Percentiles rank a stretch among this genome's conserved stretches.
These are phyloP conservation scores for Calonectria ilicicola DNA, from an alignment of 2,329 filamentous ascomycete species.

Conservation along the genomic window DNA sequence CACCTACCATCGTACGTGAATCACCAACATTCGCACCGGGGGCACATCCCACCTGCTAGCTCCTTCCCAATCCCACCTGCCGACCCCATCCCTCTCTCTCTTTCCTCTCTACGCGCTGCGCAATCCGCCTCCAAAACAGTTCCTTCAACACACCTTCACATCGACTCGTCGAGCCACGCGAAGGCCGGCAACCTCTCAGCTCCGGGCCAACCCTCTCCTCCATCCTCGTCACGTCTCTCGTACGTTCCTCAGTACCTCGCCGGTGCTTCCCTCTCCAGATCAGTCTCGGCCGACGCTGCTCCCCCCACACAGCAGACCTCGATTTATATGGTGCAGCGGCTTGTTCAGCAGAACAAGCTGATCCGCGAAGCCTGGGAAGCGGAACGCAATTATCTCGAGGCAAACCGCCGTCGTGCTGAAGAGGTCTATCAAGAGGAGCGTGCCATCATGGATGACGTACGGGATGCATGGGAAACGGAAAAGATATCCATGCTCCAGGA, in stretches of 20 bases:
- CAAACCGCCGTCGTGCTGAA: constrained; percentile 64
- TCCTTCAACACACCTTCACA: constrained; percentile 29
- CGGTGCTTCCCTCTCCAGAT: constrained; percentile 42
- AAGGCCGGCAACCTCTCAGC: constrained; percentile 27
- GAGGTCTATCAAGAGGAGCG: constrained; percentile 68
- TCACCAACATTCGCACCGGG: constrained; percentile 32
- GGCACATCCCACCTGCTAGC: constrained; percentile 39
- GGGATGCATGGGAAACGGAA: constrained; percentile 59
- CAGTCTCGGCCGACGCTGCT: constrained; percentile 46
- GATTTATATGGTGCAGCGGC: constrained; percentile 52
- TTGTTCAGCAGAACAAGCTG: constrained; percentile 56
- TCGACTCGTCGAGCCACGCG: constrained; percentile 30
- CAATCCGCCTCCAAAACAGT: constrained; percentile 32
- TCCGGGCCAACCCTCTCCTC: constrained; percentile 30
- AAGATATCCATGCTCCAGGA: constrained; percentile 55
- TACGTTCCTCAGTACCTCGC: constrained; percentile 33
- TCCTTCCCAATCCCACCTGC: constrained; percentile 31
- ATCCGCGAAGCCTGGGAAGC: constrained; percentile 65
- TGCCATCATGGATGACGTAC: constrained; percentile 64
- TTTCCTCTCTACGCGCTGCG: constrained; percentile 40
- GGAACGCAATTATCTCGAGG: constrained; percentile 66
- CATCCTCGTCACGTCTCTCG: constrained; percentile 37
- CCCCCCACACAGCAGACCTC: constrained; percentile 46
- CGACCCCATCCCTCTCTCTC: constrained; percentile 36
- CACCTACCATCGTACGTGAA: constrained; percentile 37